Evolutionary conservation across 139 green algal genomes (phyloP).

Genomic region (Gonium pectorale): DNA sequence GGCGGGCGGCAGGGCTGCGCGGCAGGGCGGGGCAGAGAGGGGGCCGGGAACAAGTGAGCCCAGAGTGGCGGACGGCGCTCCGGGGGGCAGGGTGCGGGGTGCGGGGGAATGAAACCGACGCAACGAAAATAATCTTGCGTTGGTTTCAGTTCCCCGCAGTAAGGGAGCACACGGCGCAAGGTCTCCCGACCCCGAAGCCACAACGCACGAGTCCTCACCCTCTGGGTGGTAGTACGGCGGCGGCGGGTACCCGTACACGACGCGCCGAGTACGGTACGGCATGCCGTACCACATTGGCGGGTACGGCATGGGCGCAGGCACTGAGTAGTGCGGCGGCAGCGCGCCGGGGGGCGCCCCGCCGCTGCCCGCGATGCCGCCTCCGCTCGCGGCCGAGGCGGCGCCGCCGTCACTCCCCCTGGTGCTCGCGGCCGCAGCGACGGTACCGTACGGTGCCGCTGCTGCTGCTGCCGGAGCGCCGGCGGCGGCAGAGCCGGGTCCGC

Average conservation of each 20-base stretch:
- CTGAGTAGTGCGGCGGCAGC: background rate
- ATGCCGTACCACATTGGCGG: slow-evolving; percentile 3
- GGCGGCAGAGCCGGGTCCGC: background rate
- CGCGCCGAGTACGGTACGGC: slow-evolving; percentile 11
- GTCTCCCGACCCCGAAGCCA: no score
- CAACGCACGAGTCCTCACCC: no score
- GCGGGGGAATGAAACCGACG: no score
- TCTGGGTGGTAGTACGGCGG: slow-evolving; percentile 23
- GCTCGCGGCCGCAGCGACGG: background rate
- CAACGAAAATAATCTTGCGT: no score
- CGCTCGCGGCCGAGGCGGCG: background rate
- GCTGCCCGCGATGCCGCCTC: background rate
- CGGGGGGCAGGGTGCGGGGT: no score
- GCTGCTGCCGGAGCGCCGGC: background rate
- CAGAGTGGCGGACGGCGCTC: no score
- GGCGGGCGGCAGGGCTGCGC: background rate
- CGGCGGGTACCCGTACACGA: slow-evolving; percentile 14
- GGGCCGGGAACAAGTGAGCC: background rate
- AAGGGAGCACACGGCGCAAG: no score
- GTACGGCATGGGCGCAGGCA: background rate
- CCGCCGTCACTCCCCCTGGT: background rate
- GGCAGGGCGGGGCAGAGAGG: background rate
- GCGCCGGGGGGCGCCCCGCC: background rate
- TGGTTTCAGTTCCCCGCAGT: no score
- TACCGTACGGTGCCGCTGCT: background rate